These are phyloP conservation scores for Ceriops tagal DNA, from an alignment of 345 rosid genomes.

Conservation along the genomic window DNA sequence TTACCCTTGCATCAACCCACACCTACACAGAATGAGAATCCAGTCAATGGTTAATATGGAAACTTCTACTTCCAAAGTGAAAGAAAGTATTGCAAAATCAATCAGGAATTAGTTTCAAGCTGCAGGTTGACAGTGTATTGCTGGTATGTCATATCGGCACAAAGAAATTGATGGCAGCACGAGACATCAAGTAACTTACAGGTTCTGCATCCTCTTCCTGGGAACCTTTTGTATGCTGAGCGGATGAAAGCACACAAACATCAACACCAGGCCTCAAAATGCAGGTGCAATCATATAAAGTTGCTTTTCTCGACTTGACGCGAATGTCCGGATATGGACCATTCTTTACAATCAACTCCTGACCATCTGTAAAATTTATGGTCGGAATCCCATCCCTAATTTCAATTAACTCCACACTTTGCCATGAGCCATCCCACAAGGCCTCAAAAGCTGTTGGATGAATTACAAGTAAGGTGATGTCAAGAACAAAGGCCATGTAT, in stretches of 20 bases:
- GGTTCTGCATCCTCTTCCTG: constrained; percentile 38
- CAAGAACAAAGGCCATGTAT: neutral
- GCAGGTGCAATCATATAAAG: constrained; percentile 57
- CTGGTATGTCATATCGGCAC: too few relatives aligned
- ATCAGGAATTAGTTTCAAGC: constrained; percentile 1
- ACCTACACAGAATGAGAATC: constrained; percentile 40
- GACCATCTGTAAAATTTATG: constrained; percentile 38
- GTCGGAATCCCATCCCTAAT: constrained; percentile 49
- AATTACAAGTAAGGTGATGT: neutral
- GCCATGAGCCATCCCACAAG: constrained; percentile 56
- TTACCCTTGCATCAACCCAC: constrained; percentile 77
- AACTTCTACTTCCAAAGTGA: neutral
- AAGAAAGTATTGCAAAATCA: neutral
- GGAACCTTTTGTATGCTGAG: constrained; percentile 16
- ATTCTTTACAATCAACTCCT: constrained; percentile 25
- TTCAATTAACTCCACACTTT: constrained; percentile 46
- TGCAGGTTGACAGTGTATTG: neutral
- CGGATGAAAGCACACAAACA: constrained; percentile 50
- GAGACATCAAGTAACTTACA: constrained; percentile 25
- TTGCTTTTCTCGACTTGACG: constrained; percentile 64
- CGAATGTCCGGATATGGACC: constrained; percentile 59
- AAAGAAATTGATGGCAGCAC: neutral
- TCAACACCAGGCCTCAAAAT: constrained; percentile 76
- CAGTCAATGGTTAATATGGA: constrained; percentile 2
- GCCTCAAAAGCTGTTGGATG: constrained; percentile 71